Base-by-base conservation (phyloP, 352 stramenopile species). In the Phytophthora macrochlamydospora region DNA sequence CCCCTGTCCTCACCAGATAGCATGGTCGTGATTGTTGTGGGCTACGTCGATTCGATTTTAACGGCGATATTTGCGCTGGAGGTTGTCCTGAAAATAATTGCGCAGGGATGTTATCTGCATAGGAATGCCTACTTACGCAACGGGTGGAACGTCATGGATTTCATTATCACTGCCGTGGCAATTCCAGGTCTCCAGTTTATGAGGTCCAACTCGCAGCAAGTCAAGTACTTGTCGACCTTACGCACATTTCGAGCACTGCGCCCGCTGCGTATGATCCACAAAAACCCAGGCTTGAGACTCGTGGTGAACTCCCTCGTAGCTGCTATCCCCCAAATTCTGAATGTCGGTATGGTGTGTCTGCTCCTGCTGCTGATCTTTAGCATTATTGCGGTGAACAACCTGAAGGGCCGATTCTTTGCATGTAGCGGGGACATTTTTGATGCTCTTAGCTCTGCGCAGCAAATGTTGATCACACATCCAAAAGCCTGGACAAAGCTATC, bases 331-430 rank as follows among this genome's bases (percentile, higher is more conserved):
- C 78, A 87, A 57, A 93, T 96, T 42, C 61, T 92, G 33, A 96
- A 96, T 56, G 85, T 96, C 6, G 59, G 92, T 14, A 83, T 94
- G 51, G 66, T 91, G 2, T 75, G 91, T 44, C 71, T 98, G 9
- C 90, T 95, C 40, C 63, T 93, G 29, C 62, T 98, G 11, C 76
- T 96, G 24, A 93, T 97, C 51, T 98, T 98, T 70, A 92, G 87
- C 57, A 97, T 98, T 55, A 79, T 98, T 51, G 87, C 88, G 7
- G 90, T 98, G 0, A 95, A 89, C 48, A 97, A 97, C 69, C 81
- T 98, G 65, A 98, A 98, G 67, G 93, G 92, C 57, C 77, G 79
- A 57, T 81, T 98, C 56, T 87, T 71, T 38, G 79, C 65, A 24
- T 87, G 82, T 68, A 55, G 79, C 78, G 77, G 80, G 56, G 65